Conservation (phyloP, 176 grass and related monocot genomes). For the Guadua angustifolia region DNA sequence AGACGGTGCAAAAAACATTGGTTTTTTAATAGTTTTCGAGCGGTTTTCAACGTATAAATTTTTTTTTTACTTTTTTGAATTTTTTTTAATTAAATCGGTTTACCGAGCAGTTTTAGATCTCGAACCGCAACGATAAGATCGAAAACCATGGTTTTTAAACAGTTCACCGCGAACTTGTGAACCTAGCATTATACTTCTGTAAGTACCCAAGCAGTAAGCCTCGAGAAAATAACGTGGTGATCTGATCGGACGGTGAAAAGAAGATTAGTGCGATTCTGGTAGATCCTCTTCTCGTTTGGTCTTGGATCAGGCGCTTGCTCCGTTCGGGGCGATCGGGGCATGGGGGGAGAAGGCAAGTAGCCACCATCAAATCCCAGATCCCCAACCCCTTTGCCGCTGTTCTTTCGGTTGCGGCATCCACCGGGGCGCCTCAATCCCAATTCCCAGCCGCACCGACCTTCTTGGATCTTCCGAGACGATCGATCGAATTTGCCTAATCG, state of each 20-base stretch:
- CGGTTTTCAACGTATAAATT: too few species aligned
- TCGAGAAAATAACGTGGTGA: too few species aligned
- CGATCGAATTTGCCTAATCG: neutral
- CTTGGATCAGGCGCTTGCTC: slow-evolving; percentile 12
- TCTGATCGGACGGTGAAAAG: neutral
- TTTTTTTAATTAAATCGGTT: too few species aligned
- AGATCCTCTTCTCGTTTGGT: neutral
- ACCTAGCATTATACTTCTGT: too few species aligned
- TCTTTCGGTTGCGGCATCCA: slow-evolving; percentile 2
- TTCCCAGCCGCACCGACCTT: neutral
- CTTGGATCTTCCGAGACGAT: slow-evolving; percentile 8
- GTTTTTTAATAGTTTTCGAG: too few species aligned
- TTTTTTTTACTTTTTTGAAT: too few species aligned
- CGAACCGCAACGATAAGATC: too few species aligned
- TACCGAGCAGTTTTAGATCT: too few species aligned
- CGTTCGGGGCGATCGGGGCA: slow-evolving; percentile 24
- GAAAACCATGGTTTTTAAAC: too few species aligned
- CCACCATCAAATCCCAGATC: neutral
- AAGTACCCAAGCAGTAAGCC: too few species aligned
- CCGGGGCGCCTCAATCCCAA: neutral
- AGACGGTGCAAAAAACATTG: too few species aligned
- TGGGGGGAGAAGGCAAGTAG: slow-evolving; percentile 25
- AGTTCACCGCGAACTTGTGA: too few species aligned
- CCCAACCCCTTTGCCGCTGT: slow-evolving; percentile 22
- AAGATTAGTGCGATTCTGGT: neutral